These are phyloP conservation scores for Draba incana DNA, from an alignment of 345 rosid genomes.

Conservation along the genomic window DNA sequence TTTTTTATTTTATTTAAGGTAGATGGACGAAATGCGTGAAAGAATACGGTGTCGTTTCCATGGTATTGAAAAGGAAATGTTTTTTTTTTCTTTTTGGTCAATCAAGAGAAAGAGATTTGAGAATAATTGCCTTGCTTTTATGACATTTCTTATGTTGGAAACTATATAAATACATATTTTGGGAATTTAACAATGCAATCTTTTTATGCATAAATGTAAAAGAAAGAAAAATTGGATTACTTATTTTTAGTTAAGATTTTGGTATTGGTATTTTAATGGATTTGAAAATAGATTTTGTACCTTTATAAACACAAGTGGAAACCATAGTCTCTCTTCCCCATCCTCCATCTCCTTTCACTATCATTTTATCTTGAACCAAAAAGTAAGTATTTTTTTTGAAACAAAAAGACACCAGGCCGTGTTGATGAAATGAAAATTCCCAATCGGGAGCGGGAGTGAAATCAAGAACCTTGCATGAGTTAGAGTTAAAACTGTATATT, in stretches of 20 bases:
- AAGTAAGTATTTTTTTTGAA: too few relatives aligned
- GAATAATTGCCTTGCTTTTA: background rate
- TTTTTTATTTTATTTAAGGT: background rate
- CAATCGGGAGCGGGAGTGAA: too few relatives aligned
- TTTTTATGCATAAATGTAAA: background rate
- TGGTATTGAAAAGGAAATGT: background rate
- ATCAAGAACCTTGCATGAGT: too few relatives aligned
- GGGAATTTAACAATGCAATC: conserved; percentile 17
- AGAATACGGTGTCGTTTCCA: conserved; percentile 23
- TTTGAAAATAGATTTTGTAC: conserved; percentile 18
- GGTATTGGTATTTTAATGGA: too few relatives aligned
- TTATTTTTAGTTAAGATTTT: background rate
- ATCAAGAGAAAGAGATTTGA: conserved; percentile 1
- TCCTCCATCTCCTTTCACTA: too few relatives aligned
- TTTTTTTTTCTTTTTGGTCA: background rate
- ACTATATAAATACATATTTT: background rate
- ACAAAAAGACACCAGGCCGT: too few relatives aligned
- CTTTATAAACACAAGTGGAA: background rate
- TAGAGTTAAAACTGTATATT: too few relatives aligned
- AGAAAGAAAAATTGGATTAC: background rate
- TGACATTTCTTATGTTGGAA: conserved; percentile 12
- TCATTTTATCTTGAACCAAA: too few relatives aligned
- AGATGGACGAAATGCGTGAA: background rate
- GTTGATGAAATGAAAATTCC: too few relatives aligned
- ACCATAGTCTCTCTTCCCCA: too few relatives aligned